Percentiles rank a stretch among this genome's conserved stretches.
Evolutionary conservation across 768 basidiomycete species (phyloP).

Genomic region (Tubosaeta sp.): DNA sequence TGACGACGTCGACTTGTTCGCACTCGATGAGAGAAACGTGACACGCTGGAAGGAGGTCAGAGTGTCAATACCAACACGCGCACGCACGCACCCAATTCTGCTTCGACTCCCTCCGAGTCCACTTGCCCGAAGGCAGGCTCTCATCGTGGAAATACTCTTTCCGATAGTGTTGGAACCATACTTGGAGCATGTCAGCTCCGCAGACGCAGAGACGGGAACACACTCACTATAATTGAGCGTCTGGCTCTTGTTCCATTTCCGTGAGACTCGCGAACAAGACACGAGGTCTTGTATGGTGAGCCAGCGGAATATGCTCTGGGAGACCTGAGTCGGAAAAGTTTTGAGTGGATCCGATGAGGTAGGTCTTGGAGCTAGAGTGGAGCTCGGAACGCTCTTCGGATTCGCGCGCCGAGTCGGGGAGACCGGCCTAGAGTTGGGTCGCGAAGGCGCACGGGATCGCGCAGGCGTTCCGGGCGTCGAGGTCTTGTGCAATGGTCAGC

Average conservation of each 20-base stretch:
- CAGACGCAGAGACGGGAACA: not conserved
- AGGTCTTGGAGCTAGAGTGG: constrained; percentile 18
- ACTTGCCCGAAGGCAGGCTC: constrained; percentile 74
- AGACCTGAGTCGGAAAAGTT: constrained; percentile 74
- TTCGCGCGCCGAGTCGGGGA: constrained; percentile 27
- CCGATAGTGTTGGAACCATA: constrained; percentile 92
- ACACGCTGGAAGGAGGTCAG: constrained; percentile 43
- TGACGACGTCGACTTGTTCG: constrained; percentile 39
- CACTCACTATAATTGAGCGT: constrained; percentile 82
- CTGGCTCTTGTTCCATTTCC: constrained; percentile 86
- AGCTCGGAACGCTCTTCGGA: constrained; percentile 24
- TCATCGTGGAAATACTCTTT: constrained; percentile 84
- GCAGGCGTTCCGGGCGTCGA: constrained; percentile 67
- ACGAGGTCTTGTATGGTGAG: constrained; percentile 66
- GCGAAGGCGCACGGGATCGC: constrained; percentile 52
- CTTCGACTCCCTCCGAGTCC: constrained; percentile 93
- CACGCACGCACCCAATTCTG: constrained; percentile 67
- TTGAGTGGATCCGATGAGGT: constrained; percentile 55
- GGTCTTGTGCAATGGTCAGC: constrained; percentile 37
- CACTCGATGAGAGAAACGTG: constrained; percentile 38
- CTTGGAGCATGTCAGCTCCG: constrained; percentile 36
- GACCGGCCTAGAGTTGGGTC: constrained; percentile 45
- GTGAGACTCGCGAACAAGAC: constrained; percentile 73
- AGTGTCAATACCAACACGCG: constrained; percentile 6
- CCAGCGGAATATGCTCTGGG: constrained; percentile 68